Conservation (phyloP, 176 grass and related monocot species). For the Coix lacrymajobi region DNA sequence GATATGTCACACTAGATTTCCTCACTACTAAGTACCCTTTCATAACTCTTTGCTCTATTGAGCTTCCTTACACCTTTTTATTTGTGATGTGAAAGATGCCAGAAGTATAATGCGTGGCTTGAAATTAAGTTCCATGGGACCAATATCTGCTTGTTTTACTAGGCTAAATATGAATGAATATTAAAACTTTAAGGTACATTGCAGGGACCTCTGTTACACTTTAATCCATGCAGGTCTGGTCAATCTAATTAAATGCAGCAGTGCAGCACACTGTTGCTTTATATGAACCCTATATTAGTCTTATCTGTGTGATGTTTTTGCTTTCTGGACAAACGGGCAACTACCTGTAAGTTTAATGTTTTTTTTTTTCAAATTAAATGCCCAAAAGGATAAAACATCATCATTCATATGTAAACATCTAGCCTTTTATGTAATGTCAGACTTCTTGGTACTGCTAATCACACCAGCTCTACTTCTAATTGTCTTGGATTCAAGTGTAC, state of each 20-base stretch:
- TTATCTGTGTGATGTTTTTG: background rate
- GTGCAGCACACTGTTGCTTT: background rate
- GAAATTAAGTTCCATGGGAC: constrained; percentile 1
- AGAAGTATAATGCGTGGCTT: constrained; percentile 1
- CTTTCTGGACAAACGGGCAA: background rate
- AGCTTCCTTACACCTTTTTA: background rate
- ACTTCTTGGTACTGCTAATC: background rate
- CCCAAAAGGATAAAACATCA: constrained; percentile 6
- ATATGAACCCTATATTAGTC: background rate
- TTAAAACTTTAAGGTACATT: constrained; percentile 16
- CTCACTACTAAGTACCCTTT: background rate
- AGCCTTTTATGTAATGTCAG: background rate
- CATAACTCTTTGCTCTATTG: background rate
- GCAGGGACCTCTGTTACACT: background rate
- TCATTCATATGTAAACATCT: background rate
- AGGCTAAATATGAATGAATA: background rate
- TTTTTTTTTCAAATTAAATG: constrained; percentile 7
- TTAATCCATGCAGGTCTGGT: background rate
- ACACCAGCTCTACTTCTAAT: background rate
- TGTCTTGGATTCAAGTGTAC: background rate
- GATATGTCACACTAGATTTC: background rate
- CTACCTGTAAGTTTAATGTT: background rate
- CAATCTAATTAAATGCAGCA: background rate
- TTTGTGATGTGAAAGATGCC: background rate
- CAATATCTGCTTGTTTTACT: background rate